A percentile compares a stretch with the other conserved stretches of the same genome.
Evolutionary conservation across 164 flowering plant genomes (phyloP).

Genomic region (Vitis rupestris): DNA sequence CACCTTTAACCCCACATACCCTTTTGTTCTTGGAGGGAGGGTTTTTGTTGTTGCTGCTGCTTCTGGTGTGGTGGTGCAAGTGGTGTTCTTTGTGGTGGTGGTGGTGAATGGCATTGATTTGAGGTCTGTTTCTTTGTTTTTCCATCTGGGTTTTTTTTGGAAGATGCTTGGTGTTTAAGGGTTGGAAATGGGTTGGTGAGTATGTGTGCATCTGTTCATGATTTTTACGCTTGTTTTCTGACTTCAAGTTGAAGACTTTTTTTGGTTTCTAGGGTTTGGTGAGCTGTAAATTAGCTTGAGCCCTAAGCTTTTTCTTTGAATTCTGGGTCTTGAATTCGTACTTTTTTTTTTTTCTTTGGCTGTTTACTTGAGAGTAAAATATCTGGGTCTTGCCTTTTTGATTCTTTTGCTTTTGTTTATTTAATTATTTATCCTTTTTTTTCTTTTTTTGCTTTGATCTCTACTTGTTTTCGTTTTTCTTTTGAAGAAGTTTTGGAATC

Average conservation of each 20-base stretch:
- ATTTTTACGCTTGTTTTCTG: constrained; percentile 8
- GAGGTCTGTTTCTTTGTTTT: not conserved
- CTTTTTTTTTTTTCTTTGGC: not conserved
- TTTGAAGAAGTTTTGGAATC: not conserved
- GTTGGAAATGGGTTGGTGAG: constrained; percentile 26
- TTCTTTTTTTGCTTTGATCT: not conserved
- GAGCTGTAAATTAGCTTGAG: constrained; percentile 24
- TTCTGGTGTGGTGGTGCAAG: not conserved
- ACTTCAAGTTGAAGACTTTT: constrained; percentile 27
- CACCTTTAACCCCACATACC: not conserved
- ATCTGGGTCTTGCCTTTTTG: not conserved
- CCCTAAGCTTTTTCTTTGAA: constrained; percentile 14
- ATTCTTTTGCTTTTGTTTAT: not conserved
- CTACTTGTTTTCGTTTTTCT: too few relatives aligned
- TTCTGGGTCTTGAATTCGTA: not conserved
- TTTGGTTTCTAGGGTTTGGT: constrained; percentile 22
- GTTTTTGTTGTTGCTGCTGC: too few relatives aligned
- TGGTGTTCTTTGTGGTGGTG: not conserved
- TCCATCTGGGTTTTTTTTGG: constrained; percentile 10
- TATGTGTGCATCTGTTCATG: constrained; percentile 23
- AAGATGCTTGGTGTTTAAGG: constrained; percentile 32
- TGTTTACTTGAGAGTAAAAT: not conserved
- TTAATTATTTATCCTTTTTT: not conserved
- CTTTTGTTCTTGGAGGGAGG: too few relatives aligned
- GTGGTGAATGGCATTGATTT: constrained; percentile 19